Evolutionary conservation across 208 protist genomes (phyloP).

Genomic region (Trypanosoma melophagium): DNA sequence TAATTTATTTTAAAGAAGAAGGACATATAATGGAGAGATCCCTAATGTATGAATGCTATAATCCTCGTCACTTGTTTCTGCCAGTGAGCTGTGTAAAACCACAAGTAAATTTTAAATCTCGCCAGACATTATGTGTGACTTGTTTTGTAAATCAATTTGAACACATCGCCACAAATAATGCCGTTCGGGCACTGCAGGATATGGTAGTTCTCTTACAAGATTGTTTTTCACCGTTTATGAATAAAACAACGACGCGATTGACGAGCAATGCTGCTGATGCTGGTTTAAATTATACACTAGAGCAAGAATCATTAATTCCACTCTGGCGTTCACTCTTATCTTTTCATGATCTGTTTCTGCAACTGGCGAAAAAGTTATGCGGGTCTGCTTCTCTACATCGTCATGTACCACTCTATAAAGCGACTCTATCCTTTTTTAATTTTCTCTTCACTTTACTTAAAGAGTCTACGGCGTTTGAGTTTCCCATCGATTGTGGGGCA

Average conservation of each 20-base stretch:
- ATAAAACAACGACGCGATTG: not conserved
- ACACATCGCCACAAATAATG: not conserved
- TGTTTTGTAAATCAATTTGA: constrained; percentile 26
- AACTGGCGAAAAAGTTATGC: constrained; percentile 19
- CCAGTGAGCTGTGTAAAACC: constrained; percentile 3
- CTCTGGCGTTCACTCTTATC: constrained; percentile 11
- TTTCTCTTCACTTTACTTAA: constrained; percentile 20
- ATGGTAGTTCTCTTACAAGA: constrained; percentile 21
- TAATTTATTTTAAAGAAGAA: not conserved
- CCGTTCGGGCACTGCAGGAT: constrained; percentile 22
- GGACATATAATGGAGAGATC: not conserved
- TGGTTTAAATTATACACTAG: not conserved
- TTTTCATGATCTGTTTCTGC: constrained; percentile 7
- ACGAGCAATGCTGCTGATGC: not conserved
- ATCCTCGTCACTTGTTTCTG: constrained; percentile 24
- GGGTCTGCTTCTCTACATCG: constrained; percentile 5
- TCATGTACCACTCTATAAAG: constrained; percentile 21
- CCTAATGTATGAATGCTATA: constrained; percentile 26
- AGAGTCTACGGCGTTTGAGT: not conserved
- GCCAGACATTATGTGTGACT: constrained; percentile 19
- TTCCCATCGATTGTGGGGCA: not conserved
- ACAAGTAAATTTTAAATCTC: not conserved
- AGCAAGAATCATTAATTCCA: not conserved
- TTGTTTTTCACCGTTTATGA: constrained; percentile 14
- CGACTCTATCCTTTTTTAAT: constrained; percentile 15